These are phyloP conservation scores for Lecanicillium sp. DNA, from an alignment of 2,329 filamentous ascomycete genomes.

Conservation along the genomic window DNA sequence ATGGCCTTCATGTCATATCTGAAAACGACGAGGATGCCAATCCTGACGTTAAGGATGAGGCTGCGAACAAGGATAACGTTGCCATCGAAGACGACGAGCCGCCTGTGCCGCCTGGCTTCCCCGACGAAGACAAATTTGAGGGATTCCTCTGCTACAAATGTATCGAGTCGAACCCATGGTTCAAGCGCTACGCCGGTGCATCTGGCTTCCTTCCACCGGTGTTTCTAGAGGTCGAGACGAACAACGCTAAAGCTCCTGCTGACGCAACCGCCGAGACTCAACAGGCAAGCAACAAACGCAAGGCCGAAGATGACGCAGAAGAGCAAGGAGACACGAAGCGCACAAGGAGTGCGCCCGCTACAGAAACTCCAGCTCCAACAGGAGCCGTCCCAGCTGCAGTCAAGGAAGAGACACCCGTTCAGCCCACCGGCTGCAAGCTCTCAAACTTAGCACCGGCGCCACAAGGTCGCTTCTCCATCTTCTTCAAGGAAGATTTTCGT, in stretches of 20 bases:
- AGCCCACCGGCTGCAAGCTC: conserved; percentile 47
- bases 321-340: conserved; percentile 39
- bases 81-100: conserved; percentile 48
- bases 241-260: not conserved
- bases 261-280: conserved; percentile 1
- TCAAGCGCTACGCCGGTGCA: conserved; percentile 77
- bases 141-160: conserved; percentile 93
- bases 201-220: conserved; percentile 72
- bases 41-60: conserved; percentile 12
- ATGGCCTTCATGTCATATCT: conserved; percentile 37
- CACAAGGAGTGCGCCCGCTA: conserved; percentile 33
- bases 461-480: conserved; percentile 63
- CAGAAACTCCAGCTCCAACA: conserved; percentile 13
- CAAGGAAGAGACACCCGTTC: conserved; percentile 2
- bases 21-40: conserved; percentile 33
- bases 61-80: conserved; percentile 9
- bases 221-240: conserved; percentile 28
- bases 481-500: conserved; percentile 73
- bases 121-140: conserved; percentile 81
- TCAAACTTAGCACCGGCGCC: conserved; percentile 48
- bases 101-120: conserved; percentile 77
- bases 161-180: conserved; percentile 79
- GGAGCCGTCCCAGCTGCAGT: conserved; percentile 1
- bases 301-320: conserved; percentile 44
- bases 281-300: conserved; percentile 50